Evolutionary conservation across 495 filamentous ascomycete genomes (phyloP), one percentile per base, ranked within the genome.

Genomic region (Penicillium steckii): DNA sequence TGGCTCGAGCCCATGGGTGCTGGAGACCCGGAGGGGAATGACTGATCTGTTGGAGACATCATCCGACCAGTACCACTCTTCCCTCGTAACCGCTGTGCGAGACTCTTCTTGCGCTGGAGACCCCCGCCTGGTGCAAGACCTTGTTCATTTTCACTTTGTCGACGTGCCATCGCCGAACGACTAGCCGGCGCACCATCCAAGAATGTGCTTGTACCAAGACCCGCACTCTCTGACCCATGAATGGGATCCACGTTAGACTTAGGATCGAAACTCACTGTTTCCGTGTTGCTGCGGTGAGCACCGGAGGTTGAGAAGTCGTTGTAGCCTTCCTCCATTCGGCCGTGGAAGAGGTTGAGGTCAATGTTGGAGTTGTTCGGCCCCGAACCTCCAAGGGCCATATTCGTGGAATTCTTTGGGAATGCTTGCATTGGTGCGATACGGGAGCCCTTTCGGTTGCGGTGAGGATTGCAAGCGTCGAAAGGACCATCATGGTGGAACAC

Each of bases 401-500:
- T 99, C 49, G 85, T 78, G 8, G 90, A 96, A 56, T 85, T 89
- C 53, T 88, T 85, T 17, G 95, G 91, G 71, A 97, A 99, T 5
- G 95, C 95, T 65, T 97, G 86, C 89, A 99, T 96, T 2, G 95
- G 95, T 10, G 94, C 91, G 24, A 88, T 85, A 49, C 85, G 82
- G 54, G 86, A 81, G 45, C 87, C 89, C 60, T 88, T 89, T 43
- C 89, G 85, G 66, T 99, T 99, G 52, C 95, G 88, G 67, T 94
- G 87, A 5, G 95, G 93, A 59, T 97, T 97, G 70, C 91, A 94
- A 13, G 95, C 95, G 72, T 99, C 95, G 60, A 96, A 99, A 8
- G 95, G 95, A 21, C 95, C 95, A 65, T 99, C 95, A 65, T 99
- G 95, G 54, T 99, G 95, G 71, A 99, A 96, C 65, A 97, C 93